Percentiles rank a stretch among this genome's conserved stretches.
These are phyloP conservation scores for Chaetomium sp. DNA, from an alignment of 2,329 filamentous ascomycete genomes.

Conservation along the genomic window DNA sequence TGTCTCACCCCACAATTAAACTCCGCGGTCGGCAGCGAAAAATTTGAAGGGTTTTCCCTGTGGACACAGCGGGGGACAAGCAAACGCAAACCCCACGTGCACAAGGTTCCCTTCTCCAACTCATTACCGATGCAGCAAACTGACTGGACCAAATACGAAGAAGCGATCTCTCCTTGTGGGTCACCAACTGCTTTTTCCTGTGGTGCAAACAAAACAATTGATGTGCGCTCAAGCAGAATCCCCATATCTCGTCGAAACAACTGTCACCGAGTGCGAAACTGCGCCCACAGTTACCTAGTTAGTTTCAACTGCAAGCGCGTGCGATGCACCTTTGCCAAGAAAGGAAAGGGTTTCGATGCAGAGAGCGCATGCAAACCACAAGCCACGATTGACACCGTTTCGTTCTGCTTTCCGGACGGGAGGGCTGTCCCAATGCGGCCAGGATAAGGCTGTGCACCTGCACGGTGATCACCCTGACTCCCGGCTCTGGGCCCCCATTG, in stretches of 20 bases:
- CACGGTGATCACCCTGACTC: conserved; percentile 25
- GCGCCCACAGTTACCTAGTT: neutral
- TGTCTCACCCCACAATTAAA: conserved; percentile 11
- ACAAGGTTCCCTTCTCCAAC: conserved; percentile 6
- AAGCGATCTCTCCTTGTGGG: neutral
- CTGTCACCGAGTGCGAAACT: neutral
- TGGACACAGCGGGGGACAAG: neutral
- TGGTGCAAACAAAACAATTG: neutral
- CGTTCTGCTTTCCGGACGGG: conserved; percentile 20
- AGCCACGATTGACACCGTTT: conserved; percentile 33
- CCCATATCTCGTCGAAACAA: neutral
- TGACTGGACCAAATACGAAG: conserved; percentile 30
- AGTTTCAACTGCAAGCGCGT: neutral
- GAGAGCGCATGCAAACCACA: conserved; percentile 26
- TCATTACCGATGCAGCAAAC: conserved; percentile 11
- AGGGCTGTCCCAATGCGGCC: conserved; percentile 31
- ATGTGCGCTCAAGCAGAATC: neutral
- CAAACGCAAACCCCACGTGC: conserved; percentile 19
- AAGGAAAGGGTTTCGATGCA: conserved; percentile 12
- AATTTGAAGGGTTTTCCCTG: neutral
- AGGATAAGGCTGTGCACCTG: conserved; percentile 35
- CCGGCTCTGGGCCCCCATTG: conserved; percentile 27
- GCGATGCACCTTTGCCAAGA: conserved; percentile 10
- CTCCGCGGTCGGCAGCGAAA: conserved; percentile 12
- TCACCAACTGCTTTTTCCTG: neutral